These are phyloP conservation scores for Nitzschia sp. DNA, from an alignment of 108 stramenopile genomes.

Conservation along the genomic window DNA sequence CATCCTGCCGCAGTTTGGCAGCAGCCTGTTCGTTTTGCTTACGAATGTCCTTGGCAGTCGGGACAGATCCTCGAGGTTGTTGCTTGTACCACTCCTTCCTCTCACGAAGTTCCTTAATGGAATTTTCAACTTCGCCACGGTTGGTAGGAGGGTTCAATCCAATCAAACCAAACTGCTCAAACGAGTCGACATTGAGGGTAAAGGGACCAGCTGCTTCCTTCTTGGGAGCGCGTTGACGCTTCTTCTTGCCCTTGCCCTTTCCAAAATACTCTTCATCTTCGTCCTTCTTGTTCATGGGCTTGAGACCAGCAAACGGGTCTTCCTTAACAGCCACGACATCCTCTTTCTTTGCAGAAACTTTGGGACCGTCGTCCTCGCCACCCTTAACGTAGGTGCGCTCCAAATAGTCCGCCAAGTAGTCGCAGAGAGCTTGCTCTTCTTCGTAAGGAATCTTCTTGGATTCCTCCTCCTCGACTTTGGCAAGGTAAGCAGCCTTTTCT, in stretches of 20 bases:
- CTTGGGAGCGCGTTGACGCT: slow-evolving; percentile 59
- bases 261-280: slow-evolving; percentile 67
- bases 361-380: slow-evolving; percentile 30
- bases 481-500: slow-evolving; percentile 76
- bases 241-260: slow-evolving; percentile 85
- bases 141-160: slow-evolving; percentile 78
- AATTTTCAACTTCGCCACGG: slow-evolving; percentile 67
- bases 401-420: slow-evolving; percentile 90
- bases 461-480: slow-evolving; percentile 93
- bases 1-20: slow-evolving; percentile 42
- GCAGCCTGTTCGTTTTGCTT: slow-evolving; percentile 73
- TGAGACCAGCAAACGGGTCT: slow-evolving; percentile 86
- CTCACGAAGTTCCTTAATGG: slow-evolving; percentile 85
- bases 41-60: slow-evolving; percentile 87
- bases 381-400: slow-evolving; percentile 65
- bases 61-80: slow-evolving; percentile 90
- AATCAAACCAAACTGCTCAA: slow-evolving; percentile 87
- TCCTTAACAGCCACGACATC: slow-evolving; percentile 78
- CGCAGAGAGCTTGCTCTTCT: slow-evolving; percentile 95
- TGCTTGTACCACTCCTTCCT: slow-evolving; percentile 93
- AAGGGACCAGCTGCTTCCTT: slow-evolving; percentile 65
- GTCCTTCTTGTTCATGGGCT: slow-evolving; percentile 73
- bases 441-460: slow-evolving; percentile 94
- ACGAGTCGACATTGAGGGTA: slow-evolving; percentile 80
- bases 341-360: slow-evolving; percentile 54